phyloP scores from a whole-genome alignment of 805 yeast species.

The Brettanomyces sp. region DNA sequence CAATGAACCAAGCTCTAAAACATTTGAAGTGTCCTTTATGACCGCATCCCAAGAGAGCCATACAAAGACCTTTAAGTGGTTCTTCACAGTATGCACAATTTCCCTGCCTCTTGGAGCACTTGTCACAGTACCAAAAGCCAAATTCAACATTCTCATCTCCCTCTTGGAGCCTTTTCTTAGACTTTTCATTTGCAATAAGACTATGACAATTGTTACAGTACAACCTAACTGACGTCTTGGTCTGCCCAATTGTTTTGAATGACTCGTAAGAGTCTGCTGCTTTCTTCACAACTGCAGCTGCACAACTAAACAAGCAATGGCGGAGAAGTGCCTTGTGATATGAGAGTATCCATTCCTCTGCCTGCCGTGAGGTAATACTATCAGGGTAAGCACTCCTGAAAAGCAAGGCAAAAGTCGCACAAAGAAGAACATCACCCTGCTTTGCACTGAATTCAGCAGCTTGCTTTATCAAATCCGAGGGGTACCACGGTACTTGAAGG shows the following conservation, averaged over 20 bases:
- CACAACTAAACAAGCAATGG: slow-evolving; percentile 42
- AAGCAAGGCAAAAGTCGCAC: slow-evolving; percentile 47
- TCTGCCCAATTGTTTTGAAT: slow-evolving; percentile 27
- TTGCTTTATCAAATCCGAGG: slow-evolving; percentile 37
- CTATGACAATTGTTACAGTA: slow-evolving; percentile 55
- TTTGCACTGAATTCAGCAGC: slow-evolving; percentile 44
- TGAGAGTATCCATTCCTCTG: slow-evolving; percentile 46
- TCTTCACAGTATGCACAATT: slow-evolving; percentile 73
- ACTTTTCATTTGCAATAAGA: slow-evolving; percentile 48
- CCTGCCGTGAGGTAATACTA: slow-evolving; percentile 19
- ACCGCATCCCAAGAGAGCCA: slow-evolving; percentile 62
- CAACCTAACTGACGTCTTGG: slow-evolving; percentile 36
- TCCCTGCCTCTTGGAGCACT: slow-evolving; percentile 50
- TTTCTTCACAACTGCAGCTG: slow-evolving; percentile 44
- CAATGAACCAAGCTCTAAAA: slow-evolving; percentile 66
- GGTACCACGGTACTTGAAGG: slow-evolving; percentile 44
- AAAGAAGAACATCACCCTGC: slow-evolving; percentile 58
- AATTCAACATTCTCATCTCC: slow-evolving; percentile 28
- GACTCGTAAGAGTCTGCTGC: slow-evolving; percentile 22
- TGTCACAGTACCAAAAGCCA: slow-evolving; percentile 83
- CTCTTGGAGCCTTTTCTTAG: slow-evolving; percentile 30
- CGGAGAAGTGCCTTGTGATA: slow-evolving; percentile 48
- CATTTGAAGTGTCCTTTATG: slow-evolving; percentile 84
- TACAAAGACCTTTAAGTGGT: slow-evolving; percentile 64
- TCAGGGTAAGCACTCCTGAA: slow-evolving; percentile 35